Percentiles rank a stretch among this genome's conserved stretches.
Conservation (phyloP, 1,139 yeast species). For the Suhomyces maxii region DNA sequence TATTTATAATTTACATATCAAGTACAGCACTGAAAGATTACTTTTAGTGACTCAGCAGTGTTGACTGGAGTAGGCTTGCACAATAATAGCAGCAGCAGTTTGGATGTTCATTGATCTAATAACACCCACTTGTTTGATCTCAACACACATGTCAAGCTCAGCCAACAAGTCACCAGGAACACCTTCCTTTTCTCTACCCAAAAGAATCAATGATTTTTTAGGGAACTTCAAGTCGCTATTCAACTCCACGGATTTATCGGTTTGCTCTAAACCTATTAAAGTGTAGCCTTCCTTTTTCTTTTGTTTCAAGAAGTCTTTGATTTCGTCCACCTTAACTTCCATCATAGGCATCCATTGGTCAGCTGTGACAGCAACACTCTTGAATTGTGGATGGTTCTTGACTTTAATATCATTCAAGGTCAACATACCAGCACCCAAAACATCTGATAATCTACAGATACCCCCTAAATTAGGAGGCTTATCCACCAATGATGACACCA, state of each 20-base stretch:
- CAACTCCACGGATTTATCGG: slow-evolving; percentile 78
- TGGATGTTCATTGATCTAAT: slow-evolving; percentile 94
- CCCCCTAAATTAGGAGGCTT: slow-evolving; percentile 94
- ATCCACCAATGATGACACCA: slow-evolving; percentile 85
- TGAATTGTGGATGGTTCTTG: slow-evolving; percentile 67
- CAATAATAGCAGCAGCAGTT: slow-evolving; percentile 93
- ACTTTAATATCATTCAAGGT: slow-evolving; percentile 72
- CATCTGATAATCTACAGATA: slow-evolving; percentile 88
- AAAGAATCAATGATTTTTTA: slow-evolving; percentile 66
- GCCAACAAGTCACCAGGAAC: slow-evolving; percentile 83
- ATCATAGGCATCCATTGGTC: slow-evolving; percentile 94
- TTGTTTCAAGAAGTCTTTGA: slow-evolving; percentile 54
- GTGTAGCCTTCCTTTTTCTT: slow-evolving; percentile 83
- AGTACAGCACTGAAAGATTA: not conserved
- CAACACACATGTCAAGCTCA: slow-evolving; percentile 83
- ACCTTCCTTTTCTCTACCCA: slow-evolving; percentile 90
- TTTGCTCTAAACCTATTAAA: slow-evolving; percentile 86
- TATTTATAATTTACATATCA: not conserved
- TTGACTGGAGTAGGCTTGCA: slow-evolving; percentile 85
- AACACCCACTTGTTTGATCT: slow-evolving; percentile 89
- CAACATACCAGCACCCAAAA: slow-evolving; percentile 81
- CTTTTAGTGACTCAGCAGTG: slow-evolving; percentile 41
- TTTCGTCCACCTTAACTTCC: slow-evolving; percentile 65
- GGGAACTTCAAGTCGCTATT: slow-evolving; percentile 70
- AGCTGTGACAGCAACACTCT: slow-evolving; percentile 89